Conservation (phyloP, 1,139 yeast genomes). For the Lodderomyces elongisporus region DNA sequence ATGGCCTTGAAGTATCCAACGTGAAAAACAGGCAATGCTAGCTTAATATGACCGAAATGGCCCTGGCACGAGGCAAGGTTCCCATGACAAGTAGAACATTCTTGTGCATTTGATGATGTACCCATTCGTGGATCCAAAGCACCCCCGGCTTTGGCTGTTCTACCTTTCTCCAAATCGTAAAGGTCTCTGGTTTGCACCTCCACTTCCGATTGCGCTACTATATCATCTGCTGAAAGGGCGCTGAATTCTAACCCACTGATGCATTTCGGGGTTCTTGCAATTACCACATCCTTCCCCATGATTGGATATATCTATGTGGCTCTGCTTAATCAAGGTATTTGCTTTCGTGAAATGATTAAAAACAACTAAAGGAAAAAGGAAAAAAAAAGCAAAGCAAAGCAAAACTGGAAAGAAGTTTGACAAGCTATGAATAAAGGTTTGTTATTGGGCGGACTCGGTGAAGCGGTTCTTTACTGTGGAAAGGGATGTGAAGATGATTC, state of each 20-base stretch:
- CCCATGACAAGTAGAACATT: conserved; percentile 90
- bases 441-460: no score
- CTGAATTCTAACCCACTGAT: conserved; percentile 91
- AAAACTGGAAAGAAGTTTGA: no score
- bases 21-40: conserved; percentile 95
- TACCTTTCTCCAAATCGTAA: conserved; percentile 80
- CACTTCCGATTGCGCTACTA: conserved; percentile 89
- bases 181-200: conserved; percentile 89
- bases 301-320: no score
- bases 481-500: no score
- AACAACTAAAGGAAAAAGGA: no score
- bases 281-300: conserved; percentile 53
- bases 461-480: no score
- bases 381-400: no score
- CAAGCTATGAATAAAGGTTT: no score
- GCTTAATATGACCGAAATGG: conserved; percentile 90
- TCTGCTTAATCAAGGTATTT: no score
- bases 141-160: conserved; percentile 75
- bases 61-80: conserved; percentile 94
- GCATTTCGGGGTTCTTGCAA: conserved; percentile 83
- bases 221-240: conserved; percentile 85
- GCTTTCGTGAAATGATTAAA: no score
- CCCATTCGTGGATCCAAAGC: conserved; percentile 95
- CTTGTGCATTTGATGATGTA: conserved; percentile 76
- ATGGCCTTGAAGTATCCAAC: conserved; percentile 95